Conservation (phyloP, 2,329 filamentous ascomycete genomes). For the Trichoderma breve region DNA sequence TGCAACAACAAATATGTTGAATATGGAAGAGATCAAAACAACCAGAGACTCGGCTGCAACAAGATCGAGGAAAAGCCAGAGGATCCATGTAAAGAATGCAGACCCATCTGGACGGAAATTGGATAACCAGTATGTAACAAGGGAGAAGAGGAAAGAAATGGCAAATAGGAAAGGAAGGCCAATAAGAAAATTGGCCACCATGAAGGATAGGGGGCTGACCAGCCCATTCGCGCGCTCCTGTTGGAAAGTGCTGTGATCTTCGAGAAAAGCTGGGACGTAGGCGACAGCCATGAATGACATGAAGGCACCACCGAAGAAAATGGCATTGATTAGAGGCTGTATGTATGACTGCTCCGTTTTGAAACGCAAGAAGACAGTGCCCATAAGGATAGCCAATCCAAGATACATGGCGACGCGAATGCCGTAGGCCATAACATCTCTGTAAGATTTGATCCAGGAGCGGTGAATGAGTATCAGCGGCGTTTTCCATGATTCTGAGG, state of each 20-base stretch:
- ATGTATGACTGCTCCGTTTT: conserved; percentile 68
- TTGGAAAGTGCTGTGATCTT: conserved; percentile 27
- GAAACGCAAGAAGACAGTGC: conserved; percentile 80
- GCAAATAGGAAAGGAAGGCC: conserved; percentile 79
- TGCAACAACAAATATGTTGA: conserved; percentile 76
- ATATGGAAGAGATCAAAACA: conserved; percentile 68
- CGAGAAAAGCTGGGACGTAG: conserved; percentile 70
- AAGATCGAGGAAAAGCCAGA: conserved; percentile 84
- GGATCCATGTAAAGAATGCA: conserved; percentile 73
- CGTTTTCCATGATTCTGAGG: conserved; percentile 49
- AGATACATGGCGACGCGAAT: conserved; percentile 79
- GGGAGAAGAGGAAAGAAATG: conserved; percentile 72
- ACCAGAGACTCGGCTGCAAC: conserved; percentile 80
- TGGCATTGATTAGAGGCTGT: conserved; percentile 77
- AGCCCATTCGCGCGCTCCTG: conserved; percentile 79
- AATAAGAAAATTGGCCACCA: conserved; percentile 77
- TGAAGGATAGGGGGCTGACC: conserved; percentile 70
- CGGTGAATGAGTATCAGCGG: conserved; percentile 70
- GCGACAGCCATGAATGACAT: conserved; percentile 83
- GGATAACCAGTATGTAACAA: conserved; percentile 75
- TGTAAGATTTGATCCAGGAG: conserved; percentile 78
- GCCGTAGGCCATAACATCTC: conserved; percentile 80
- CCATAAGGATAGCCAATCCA: conserved; percentile 79
- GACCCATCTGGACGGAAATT: conserved; percentile 65
- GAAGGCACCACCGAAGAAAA: conserved; percentile 72